These are phyloP conservation scores for Acacia confusa DNA, from an alignment of 306 rosid genomes.

Conservation along the genomic window DNA sequence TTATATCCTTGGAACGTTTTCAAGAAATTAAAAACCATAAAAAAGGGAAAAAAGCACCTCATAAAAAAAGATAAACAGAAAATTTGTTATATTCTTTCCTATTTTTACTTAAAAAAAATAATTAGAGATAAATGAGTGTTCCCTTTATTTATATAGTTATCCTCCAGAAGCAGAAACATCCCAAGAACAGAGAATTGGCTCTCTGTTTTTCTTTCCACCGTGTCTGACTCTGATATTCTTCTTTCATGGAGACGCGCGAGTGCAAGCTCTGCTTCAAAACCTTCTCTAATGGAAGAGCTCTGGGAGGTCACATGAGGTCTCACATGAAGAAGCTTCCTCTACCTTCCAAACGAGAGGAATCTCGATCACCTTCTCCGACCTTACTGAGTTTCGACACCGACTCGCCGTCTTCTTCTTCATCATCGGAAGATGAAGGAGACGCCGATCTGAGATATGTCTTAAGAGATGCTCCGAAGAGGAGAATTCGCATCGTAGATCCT, in stretches of 20 bases:
- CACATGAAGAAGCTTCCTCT: constrained; percentile 79
- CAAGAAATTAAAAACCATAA: constrained; percentile 6
- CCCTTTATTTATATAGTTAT: constrained; percentile 36
- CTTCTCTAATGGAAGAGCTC: constrained; percentile 89
- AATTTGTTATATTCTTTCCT: background rate
- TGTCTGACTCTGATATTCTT: constrained; percentile 14
- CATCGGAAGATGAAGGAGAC: constrained; percentile 43
- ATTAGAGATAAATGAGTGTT: background rate
- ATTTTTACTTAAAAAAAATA: background rate
- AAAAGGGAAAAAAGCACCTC: background rate
- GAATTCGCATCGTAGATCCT: background rate
- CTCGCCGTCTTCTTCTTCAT: constrained; percentile 52
- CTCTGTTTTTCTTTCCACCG: constrained; percentile 2
- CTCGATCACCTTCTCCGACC: constrained; percentile 15
- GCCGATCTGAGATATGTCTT: constrained; percentile 46
- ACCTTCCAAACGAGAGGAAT: constrained; percentile 43
- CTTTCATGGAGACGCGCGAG: constrained; percentile 72
- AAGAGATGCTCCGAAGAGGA: constrained; percentile 59
- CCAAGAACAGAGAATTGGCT: constrained; percentile 17
- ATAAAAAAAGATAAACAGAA: background rate
- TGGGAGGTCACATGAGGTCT: constrained; percentile 99
- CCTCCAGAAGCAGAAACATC: background rate
- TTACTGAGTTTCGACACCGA: constrained; percentile 51
- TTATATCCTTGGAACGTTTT: constrained; percentile 36
- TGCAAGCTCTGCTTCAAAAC: constrained; percentile 72